These are phyloP conservation scores for Rutstroemia sp. DNA, from an alignment of 2,329 filamentous ascomycete genomes.

Conservation along the genomic window DNA sequence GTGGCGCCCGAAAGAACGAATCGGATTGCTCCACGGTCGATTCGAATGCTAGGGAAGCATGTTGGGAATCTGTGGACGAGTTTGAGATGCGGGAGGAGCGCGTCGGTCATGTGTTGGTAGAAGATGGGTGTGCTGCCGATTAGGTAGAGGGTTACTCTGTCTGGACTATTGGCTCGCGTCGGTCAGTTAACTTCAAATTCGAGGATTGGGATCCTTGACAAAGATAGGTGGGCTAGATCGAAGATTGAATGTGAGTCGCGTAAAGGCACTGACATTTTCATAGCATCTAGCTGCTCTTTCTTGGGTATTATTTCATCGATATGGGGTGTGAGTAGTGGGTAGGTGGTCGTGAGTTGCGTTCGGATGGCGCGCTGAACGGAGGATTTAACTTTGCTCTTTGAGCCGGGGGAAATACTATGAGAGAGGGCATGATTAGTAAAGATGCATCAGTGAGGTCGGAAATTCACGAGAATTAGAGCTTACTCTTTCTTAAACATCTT, in stretches of 20 bases:
- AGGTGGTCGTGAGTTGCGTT: conserved; percentile 72
- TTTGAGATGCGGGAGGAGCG: conserved; percentile 78
- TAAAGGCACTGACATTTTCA: conserved; percentile 62
- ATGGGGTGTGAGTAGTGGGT: conserved; percentile 76
- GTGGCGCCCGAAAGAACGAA: conserved; percentile 92
- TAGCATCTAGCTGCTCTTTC: conserved; percentile 80
- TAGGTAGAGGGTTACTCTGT: conserved; percentile 83
- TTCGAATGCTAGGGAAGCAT: conserved; percentile 76
- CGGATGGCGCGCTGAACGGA: conserved; percentile 85
- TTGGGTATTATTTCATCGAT: conserved; percentile 95
- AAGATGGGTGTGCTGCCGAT: conserved; percentile 74
- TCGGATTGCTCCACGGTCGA: conserved; percentile 92
- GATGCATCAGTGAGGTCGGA: not conserved
- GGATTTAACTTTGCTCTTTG: conserved; percentile 96
- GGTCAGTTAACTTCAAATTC: too few relatives aligned
- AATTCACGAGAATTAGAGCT: not conserved
- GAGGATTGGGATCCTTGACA: not conserved
- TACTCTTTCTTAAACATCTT: conserved; percentile 94
- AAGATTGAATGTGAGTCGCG: not conserved
- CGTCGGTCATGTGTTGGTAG: conserved; percentile 72
- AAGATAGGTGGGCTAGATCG: not conserved
- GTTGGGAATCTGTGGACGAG: conserved; percentile 86
- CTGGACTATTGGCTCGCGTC: conserved; percentile 46
- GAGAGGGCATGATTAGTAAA: conserved; percentile 16
- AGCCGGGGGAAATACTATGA: conserved; percentile 62